Percentiles rank a stretch among this genome's conserved stretches.
Evolutionary conservation across 2,329 filamentous ascomycete genomes (phyloP).

Genomic region (Colletotrichum endophyticum): DNA sequence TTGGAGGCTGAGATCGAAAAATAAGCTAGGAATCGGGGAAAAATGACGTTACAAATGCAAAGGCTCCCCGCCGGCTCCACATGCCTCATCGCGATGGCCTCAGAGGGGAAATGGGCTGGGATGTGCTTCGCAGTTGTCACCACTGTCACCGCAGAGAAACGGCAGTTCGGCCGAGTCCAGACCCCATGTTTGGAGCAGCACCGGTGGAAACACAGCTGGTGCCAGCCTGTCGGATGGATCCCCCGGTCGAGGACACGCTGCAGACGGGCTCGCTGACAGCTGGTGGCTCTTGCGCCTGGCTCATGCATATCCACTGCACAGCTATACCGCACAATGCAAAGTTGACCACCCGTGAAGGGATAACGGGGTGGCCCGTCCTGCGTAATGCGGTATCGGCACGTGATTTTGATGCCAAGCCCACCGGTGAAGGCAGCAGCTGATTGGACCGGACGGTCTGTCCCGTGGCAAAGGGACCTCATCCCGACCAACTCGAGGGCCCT

Average conservation of each 20-base stretch:
- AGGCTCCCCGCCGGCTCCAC: constrained; percentile 11
- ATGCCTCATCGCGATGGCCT: constrained; percentile 16
- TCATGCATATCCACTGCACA: background rate
- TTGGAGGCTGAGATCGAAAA: constrained; percentile 8
- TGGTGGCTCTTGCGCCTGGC: background rate
- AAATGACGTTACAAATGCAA: constrained; percentile 12
- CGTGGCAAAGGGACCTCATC: constrained; percentile 5
- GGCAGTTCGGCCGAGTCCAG: constrained; percentile 13
- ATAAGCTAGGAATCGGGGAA: constrained; percentile 13
- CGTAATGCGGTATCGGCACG: background rate
- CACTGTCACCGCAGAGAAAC: constrained; percentile 3
- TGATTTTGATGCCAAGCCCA: background rate
- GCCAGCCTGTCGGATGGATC: background rate
- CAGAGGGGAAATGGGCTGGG: background rate
- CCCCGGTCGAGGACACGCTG: background rate
- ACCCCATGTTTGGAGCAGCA: background rate
- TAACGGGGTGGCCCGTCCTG: background rate
- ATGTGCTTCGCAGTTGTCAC: background rate
- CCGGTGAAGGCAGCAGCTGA: background rate
- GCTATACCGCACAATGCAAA: background rate
- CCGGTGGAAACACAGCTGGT: background rate
- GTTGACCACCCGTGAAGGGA: background rate
- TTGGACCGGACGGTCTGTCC: constrained; percentile 17
- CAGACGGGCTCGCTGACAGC: background rate
- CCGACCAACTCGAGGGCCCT: constrained; percentile 1